phyloP scores from a whole-genome alignment of 495 filamentous ascomycete species.

The Penicillium silybi region DNA sequence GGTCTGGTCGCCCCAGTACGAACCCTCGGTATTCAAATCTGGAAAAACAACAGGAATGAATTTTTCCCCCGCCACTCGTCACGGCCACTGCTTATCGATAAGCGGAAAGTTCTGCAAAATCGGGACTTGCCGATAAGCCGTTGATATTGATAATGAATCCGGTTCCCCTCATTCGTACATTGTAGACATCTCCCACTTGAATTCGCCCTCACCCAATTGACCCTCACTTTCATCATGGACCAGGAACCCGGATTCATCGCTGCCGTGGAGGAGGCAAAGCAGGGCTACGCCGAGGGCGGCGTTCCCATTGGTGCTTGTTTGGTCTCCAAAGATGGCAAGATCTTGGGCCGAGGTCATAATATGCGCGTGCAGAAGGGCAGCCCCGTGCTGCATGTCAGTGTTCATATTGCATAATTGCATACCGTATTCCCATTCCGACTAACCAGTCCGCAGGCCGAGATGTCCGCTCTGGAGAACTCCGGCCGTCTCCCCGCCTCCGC shows the following conservation, averaged over 20 bases:
- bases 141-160: background rate
- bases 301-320: constrained; percentile 80
- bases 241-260: constrained; percentile 48
- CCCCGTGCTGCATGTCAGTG: constrained; percentile 68
- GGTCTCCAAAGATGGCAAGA: constrained; percentile 63
- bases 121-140: constrained; percentile 4
- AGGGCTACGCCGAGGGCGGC: constrained; percentile 68
- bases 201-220: background rate
- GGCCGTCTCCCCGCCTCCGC: constrained; percentile 68
- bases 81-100: constrained; percentile 26
- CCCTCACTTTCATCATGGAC: constrained; percentile 31
- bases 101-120: constrained; percentile 13
- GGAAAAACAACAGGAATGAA: background rate
- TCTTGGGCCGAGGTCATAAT: constrained; percentile 79
- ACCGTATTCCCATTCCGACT: background rate
- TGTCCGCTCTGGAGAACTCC: constrained; percentile 72
- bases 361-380: constrained; percentile 75
- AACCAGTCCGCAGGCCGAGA: constrained; percentile 61
- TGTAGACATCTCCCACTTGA: background rate
- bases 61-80: background rate
- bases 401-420: background rate
- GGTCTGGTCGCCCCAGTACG: background rate
- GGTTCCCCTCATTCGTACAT: background rate
- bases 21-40: background rate
- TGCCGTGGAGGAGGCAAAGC: constrained; percentile 74